Conservation (phyloP, 139 green algal species). For the Closterium sp. region DNA sequence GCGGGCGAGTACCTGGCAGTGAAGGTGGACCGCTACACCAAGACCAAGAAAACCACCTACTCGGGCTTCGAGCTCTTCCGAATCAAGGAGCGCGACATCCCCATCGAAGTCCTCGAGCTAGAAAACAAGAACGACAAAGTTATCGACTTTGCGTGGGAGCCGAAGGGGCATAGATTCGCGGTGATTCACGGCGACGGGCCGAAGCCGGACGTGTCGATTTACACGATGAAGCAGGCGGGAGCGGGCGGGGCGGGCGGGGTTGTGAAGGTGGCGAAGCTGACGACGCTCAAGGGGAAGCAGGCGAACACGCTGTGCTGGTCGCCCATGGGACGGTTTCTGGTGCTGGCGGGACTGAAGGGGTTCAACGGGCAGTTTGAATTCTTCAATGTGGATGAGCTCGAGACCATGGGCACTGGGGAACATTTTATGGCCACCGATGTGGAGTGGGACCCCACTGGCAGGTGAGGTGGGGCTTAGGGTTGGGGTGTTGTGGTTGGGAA, state of each 20-base stretch:
- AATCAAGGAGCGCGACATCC: conserved; percentile 73
- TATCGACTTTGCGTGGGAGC: conserved; percentile 90
- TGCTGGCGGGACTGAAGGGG: conserved; percentile 89
- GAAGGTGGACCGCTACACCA: conserved; percentile 94
- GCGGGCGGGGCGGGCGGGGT: neutral
- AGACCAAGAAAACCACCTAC: conserved; percentile 94
- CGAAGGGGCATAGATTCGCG: conserved; percentile 84
- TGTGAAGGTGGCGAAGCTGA: conserved; percentile 38
- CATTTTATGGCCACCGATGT: conserved; percentile 97
- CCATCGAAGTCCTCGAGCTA: conserved; percentile 71
- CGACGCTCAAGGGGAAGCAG: conserved; percentile 72
- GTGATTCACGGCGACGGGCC: conserved; percentile 88
- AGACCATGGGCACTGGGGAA: conserved; percentile 79
- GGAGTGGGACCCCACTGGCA: conserved; percentile 88
- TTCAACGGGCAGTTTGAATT: conserved; percentile 97
- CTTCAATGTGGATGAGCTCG: conserved; percentile 91
- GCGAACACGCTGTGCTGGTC: conserved; percentile 87
- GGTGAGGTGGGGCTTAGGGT: conserved; percentile 9
- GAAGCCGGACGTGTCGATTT: conserved; percentile 81
- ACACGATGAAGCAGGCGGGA: conserved; percentile 79
- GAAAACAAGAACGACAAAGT: conserved; percentile 77
- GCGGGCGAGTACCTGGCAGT: conserved; percentile 95
- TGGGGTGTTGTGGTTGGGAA: neutral
- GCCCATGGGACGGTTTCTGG: conserved; percentile 82
- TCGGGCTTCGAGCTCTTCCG: conserved; percentile 95